These are phyloP conservation scores for Solanum pimpinellifolium DNA, from an alignment of 257 asterid genomes.

Conservation along the genomic window DNA sequence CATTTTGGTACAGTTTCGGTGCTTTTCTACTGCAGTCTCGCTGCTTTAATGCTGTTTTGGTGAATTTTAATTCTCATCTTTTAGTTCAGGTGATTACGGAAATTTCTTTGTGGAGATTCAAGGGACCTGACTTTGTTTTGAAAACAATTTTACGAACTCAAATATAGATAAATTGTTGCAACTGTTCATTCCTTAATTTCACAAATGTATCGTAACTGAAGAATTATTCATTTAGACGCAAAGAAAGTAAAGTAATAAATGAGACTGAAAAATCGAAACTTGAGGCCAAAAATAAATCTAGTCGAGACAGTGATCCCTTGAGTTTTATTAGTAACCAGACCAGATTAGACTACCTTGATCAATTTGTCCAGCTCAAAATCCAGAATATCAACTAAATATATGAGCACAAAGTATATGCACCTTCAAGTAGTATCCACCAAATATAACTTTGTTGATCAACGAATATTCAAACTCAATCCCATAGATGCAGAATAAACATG, in stretches of 20 bases:
- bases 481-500: background rate
- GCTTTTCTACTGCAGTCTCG: background rate
- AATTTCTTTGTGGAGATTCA: background rate
- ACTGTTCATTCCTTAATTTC: too few species aligned
- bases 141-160: background rate
- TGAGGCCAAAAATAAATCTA: background rate
- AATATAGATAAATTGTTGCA: background rate
- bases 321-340: background rate
- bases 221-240: background rate
- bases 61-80: too few species aligned
- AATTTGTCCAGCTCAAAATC: background rate
- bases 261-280: background rate
- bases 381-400: background rate
- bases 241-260: background rate
- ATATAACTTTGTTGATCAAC: background rate
- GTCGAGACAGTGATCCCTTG: background rate
- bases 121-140: background rate
- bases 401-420: background rate
- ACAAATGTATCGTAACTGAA: background rate
- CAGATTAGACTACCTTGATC: background rate
- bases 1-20: background rate
- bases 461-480: background rate
- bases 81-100: too few species aligned
- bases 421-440: background rate
- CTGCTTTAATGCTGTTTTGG: too few species aligned